Evolutionary conservation across 1,284 basidiomycete species (phyloP).

Genomic region (Ceratobasidium sp.): DNA sequence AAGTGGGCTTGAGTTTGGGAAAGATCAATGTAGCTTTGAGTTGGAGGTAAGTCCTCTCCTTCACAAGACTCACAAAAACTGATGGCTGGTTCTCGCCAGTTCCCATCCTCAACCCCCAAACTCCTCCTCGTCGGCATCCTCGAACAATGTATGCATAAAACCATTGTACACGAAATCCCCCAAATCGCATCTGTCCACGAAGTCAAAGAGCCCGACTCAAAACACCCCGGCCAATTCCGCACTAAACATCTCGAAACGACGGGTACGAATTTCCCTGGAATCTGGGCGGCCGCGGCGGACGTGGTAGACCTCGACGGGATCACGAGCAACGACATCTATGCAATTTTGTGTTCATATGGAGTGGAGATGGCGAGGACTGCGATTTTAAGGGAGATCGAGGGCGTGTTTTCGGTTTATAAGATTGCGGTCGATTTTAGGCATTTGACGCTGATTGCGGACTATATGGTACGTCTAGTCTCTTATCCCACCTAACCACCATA

Average conservation of each 20-base stretch:
- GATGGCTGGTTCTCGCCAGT: slow-evolving; percentile 57
- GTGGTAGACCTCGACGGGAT: slow-evolving; percentile 87
- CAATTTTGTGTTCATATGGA: slow-evolving; percentile 91
- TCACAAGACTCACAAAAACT: not conserved
- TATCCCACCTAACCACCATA: slow-evolving; percentile 32
- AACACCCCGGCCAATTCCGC: slow-evolving; percentile 12
- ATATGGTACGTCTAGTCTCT: slow-evolving; percentile 77
- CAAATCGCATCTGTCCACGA: slow-evolving; percentile 82
- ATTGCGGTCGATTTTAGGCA: slow-evolving; percentile 97
- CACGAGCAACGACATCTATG: slow-evolving; percentile 96
- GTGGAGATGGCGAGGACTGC: slow-evolving; percentile 96
- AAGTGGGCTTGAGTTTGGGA: slow-evolving; percentile 81
- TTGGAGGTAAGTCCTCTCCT: slow-evolving; percentile 70
- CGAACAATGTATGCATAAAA: slow-evolving; percentile 83
- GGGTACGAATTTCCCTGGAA: slow-evolving; percentile 90
- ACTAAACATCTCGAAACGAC: slow-evolving; percentile 76
- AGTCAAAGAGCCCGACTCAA: slow-evolving; percentile 63
- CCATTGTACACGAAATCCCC: slow-evolving; percentile 88
- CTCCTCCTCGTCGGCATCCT: slow-evolving; percentile 91
- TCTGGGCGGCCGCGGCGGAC: slow-evolving; percentile 86
- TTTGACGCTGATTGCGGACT: slow-evolving; percentile 97
- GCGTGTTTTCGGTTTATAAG: slow-evolving; percentile 96
- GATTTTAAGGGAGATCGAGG: slow-evolving; percentile 90
- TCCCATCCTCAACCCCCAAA: slow-evolving; percentile 81
- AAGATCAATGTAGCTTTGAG: slow-evolving; percentile 76